These are phyloP conservation scores for Calocera viscosa DNA, from an alignment of 768 basidiomycete genomes.

Conservation along the genomic window DNA sequence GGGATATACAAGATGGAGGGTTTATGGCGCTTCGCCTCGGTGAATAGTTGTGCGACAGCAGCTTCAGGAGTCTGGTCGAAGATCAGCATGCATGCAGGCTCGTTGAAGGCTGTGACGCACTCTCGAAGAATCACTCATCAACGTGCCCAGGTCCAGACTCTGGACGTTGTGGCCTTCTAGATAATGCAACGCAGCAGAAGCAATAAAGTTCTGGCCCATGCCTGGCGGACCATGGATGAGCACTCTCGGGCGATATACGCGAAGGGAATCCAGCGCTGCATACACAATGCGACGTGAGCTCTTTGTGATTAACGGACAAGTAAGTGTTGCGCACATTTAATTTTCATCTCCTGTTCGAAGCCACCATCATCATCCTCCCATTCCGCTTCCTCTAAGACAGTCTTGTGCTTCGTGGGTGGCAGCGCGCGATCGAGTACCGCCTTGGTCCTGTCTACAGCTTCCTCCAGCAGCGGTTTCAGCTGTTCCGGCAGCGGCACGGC, in stretches of 20 bases:
- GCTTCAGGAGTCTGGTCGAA: slow-evolving; percentile 66
- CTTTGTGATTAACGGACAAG: background rate
- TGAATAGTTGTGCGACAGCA: slow-evolving; percentile 84
- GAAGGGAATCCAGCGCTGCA: slow-evolving; percentile 85
- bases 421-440: slow-evolving; percentile 56
- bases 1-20: slow-evolving; percentile 94
- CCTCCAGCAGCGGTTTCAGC: slow-evolving; percentile 61
- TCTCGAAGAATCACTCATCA: slow-evolving; percentile 79
- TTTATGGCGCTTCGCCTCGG: slow-evolving; percentile 93
- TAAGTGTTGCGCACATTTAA: slow-evolving; percentile 53
- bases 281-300: slow-evolving; percentile 11
- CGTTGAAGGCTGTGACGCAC: slow-evolving; percentile 35
- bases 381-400: slow-evolving; percentile 87
- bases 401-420: slow-evolving; percentile 67
- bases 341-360: slow-evolving; percentile 73
- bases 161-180: slow-evolving; percentile 94
- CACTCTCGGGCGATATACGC: slow-evolving; percentile 81
- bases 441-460: slow-evolving; percentile 60
- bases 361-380: slow-evolving; percentile 86
- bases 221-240: slow-evolving; percentile 67
- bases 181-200: slow-evolving; percentile 82
- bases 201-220: slow-evolving; percentile 86
- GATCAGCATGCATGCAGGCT: slow-evolving; percentile 6
- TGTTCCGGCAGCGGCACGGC: slow-evolving; percentile 78
- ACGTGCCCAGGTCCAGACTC: slow-evolving; percentile 75